Evolutionary conservation across 768 basidiomycete genomes (phyloP).

Genomic region (Suillus alpinus): DNA sequence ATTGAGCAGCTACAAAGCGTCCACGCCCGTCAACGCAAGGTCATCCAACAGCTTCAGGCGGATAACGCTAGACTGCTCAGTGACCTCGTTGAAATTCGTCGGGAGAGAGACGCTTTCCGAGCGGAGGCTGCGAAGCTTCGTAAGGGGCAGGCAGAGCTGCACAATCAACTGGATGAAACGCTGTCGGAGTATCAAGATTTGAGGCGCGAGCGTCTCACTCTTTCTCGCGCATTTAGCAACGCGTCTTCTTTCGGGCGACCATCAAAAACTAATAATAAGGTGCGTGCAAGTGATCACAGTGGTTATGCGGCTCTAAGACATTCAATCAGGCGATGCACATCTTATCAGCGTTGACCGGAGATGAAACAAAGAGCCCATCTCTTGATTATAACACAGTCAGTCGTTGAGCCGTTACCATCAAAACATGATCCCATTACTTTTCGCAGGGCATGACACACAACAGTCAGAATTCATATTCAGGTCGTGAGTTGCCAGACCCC

Average conservation of each 20-base stretch:
- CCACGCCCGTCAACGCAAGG: constrained; percentile 21
- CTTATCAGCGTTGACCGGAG: not conserved
- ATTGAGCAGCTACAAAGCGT: constrained; percentile 25
- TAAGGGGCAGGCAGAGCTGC: constrained; percentile 21
- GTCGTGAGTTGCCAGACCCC: not conserved
- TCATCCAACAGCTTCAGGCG: constrained; percentile 25
- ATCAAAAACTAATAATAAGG: constrained; percentile 9
- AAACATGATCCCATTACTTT: not conserved
- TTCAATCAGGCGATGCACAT: not conserved
- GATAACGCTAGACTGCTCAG: constrained; percentile 21
- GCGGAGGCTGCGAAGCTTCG: constrained; percentile 19
- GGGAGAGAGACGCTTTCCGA: constrained; percentile 24
- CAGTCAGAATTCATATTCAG: not conserved
- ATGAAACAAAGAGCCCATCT: constrained; percentile 1
- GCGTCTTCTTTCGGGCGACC: not conserved
- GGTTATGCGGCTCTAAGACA: not conserved
- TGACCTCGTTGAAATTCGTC: constrained; percentile 26
- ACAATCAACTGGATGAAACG: constrained; percentile 18
- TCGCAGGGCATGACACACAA: not conserved
- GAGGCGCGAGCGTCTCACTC: constrained; percentile 18
- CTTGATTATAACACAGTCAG: constrained; percentile 5
- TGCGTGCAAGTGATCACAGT: constrained; percentile 1
- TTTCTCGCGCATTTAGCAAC: constrained; percentile 11
- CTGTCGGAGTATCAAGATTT: constrained; percentile 19
- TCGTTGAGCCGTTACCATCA: not conserved